phyloP scores from a whole-genome alignment of 805 yeast species.

The Cyberlindnera bimundalis region DNA sequence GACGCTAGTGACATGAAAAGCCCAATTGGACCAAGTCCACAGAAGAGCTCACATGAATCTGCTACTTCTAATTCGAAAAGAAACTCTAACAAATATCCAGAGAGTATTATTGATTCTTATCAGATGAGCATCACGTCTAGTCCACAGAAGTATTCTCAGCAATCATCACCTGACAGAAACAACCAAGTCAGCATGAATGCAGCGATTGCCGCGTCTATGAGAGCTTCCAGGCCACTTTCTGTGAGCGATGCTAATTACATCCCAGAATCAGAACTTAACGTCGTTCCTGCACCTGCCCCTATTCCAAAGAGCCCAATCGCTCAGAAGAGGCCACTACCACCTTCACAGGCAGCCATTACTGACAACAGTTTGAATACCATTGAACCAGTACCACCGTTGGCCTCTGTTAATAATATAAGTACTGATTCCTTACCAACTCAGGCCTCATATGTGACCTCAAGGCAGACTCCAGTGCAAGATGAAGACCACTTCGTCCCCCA shows the following conservation, averaged over 20 bases:
- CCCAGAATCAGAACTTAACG: slow-evolving; percentile 18
- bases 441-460: slow-evolving; percentile 4
- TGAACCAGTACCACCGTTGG: slow-evolving; percentile 8
- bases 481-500: slow-evolving; percentile 1
- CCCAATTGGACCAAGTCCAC: slow-evolving; percentile 1
- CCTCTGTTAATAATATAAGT: not conserved
- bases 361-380: slow-evolving; percentile 4
- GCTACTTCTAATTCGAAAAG: slow-evolving; percentile 1
- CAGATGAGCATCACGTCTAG: slow-evolving; percentile 13
- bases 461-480: slow-evolving; percentile 5
- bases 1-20: slow-evolving; percentile 14
- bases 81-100: slow-evolving; percentile 20
- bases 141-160: slow-evolving; percentile 7
- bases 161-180: slow-evolving; percentile 4
- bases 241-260: slow-evolving; percentile 18
- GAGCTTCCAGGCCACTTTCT: slow-evolving; percentile 8
- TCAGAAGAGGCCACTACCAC: slow-evolving; percentile 2
- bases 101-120: slow-evolving; percentile 26
- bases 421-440: slow-evolving; percentile 6
- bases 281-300: slow-evolving; percentile 21
- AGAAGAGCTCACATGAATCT: not conserved
- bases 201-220: slow-evolving; percentile 10
- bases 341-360: slow-evolving; percentile 2
- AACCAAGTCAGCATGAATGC: slow-evolving; percentile 9
- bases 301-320: slow-evolving; percentile 19